Evolutionary conservation across 1,284 basidiomycete genomes (phyloP).

Genomic region (Marasmius tenuissimus): DNA sequence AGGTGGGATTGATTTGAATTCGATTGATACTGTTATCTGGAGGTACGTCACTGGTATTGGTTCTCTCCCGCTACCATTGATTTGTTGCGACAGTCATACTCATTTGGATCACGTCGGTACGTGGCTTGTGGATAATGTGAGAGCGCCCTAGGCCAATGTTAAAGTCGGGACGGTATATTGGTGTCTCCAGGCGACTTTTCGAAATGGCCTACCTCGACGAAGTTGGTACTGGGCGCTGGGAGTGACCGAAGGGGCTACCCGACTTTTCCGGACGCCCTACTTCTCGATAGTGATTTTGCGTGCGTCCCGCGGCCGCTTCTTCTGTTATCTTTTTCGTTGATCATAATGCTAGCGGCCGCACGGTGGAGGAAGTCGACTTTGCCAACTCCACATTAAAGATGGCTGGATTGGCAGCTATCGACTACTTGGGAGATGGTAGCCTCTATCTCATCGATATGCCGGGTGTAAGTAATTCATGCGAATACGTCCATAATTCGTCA

Average conservation of each 20-base stretch:
- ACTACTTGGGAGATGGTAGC: constrained; percentile 24
- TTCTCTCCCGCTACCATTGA: background rate
- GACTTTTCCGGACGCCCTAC: constrained; percentile 9
- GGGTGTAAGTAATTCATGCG: constrained; percentile 12
- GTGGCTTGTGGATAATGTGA: background rate
- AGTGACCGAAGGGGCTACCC: constrained; percentile 12
- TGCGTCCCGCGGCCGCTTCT: constrained; percentile 7
- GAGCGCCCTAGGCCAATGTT: too few species aligned
- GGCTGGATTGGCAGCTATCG: constrained; percentile 17
- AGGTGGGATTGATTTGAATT: constrained; percentile 14
- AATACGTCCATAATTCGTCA: background rate
- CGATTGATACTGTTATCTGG: constrained; percentile 23
- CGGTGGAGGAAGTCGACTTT: constrained; percentile 16
- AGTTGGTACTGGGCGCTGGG: constrained; percentile 18
- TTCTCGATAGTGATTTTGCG: constrained; percentile 21
- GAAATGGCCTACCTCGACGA: constrained; percentile 19
- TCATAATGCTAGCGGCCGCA: constrained; percentile 12
- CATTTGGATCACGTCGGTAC: constrained; percentile 23
- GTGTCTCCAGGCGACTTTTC: constrained; percentile 20
- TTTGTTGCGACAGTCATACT: constrained; percentile 15
- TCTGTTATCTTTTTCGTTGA: background rate
- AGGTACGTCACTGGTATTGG: constrained; percentile 11
- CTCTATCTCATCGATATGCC: constrained; percentile 22
- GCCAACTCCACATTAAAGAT: constrained; percentile 15
- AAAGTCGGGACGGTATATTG: too few species aligned